Evolutionary conservation across 2,329 filamentous ascomycete species (phyloP).

Genomic region (Stagonosporopsis cucurbitacearum): DNA sequence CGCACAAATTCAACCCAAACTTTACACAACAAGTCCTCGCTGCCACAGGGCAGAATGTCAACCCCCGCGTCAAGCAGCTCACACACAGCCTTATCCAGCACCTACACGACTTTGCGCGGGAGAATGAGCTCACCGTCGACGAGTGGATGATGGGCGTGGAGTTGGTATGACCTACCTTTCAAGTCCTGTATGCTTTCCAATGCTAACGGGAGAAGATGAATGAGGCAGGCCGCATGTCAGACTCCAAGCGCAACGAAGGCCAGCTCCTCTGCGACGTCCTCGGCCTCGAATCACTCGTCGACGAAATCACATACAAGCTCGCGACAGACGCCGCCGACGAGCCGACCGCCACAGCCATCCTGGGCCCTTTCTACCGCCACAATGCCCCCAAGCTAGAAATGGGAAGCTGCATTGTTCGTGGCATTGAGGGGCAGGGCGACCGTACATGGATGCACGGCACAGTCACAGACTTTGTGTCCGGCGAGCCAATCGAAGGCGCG

Average conservation of each 20-base stretch:
- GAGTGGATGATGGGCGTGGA: slow-evolving; percentile 79
- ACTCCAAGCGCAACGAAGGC: slow-evolving; percentile 67
- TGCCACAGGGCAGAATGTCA: slow-evolving; percentile 72
- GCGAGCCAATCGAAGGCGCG: slow-evolving; percentile 68
- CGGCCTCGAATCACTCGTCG: slow-evolving; percentile 68
- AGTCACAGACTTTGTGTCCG: slow-evolving; percentile 64
- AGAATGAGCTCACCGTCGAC: slow-evolving; percentile 77
- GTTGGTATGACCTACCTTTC: slow-evolving; percentile 60
- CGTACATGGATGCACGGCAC: slow-evolving; percentile 70
- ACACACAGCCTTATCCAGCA: slow-evolving; percentile 70
- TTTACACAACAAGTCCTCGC: slow-evolving; percentile 78
- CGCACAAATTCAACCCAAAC: slow-evolving; percentile 69
- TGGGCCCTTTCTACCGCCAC: slow-evolving; percentile 84
- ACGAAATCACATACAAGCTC: slow-evolving; percentile 78
- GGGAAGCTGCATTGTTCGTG: slow-evolving; percentile 68
- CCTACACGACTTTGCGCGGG: slow-evolving; percentile 78
- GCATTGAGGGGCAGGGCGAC: slow-evolving; percentile 55
- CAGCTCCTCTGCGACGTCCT: slow-evolving; percentile 66
- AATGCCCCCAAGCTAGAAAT: slow-evolving; percentile 74
- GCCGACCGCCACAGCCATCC: slow-evolving; percentile 76
- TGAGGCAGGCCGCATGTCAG: slow-evolving; percentile 67
- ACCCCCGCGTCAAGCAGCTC: slow-evolving; percentile 68
- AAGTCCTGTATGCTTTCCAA: neutral
- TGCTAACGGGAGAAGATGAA: slow-evolving; percentile 55
- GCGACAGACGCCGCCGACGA: slow-evolving; percentile 57